These are phyloP conservation scores for Closterium sp. DNA, from an alignment of 139 green algal genomes.

Conservation along the genomic window DNA sequence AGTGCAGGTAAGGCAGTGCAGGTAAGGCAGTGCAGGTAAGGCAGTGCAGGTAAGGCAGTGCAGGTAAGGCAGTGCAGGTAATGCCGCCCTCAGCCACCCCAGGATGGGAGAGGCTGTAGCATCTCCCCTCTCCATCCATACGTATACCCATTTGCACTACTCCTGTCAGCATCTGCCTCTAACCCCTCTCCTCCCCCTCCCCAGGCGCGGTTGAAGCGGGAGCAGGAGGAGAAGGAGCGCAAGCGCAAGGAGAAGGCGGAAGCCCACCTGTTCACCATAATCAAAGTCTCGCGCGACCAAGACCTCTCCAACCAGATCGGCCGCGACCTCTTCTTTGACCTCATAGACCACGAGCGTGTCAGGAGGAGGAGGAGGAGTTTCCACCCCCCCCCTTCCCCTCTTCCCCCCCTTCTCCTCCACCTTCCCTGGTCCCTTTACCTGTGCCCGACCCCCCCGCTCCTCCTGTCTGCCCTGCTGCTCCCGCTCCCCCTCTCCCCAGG, in stretches of 20 bases:
- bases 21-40: too few relatives aligned
- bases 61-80: too few relatives aligned
- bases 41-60: too few relatives aligned
- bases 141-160: too few relatives aligned
- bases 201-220: slow-evolving; percentile 70
- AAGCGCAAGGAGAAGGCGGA: slow-evolving; percentile 72
- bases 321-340: slow-evolving; percentile 73
- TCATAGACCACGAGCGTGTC: slow-evolving; percentile 57
- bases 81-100: too few relatives aligned
- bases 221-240: slow-evolving; percentile 72
- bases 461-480: neutral
- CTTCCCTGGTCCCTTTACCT: neutral
- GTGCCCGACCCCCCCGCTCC: neutral
- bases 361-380: neutral
- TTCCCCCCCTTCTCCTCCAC: neutral
- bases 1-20: too few relatives aligned
- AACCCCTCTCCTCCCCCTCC: too few relatives aligned
- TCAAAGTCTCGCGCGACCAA: slow-evolving; percentile 59
- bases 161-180: too few relatives aligned
- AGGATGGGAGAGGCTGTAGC: too few relatives aligned
- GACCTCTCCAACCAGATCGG: neutral
- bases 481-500: slow-evolving; percentile 7
- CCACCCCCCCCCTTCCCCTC: too few relatives aligned
- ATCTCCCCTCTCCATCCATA: too few relatives aligned
- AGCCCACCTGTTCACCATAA: slow-evolving; percentile 90